Evolutionary conservation across 495 filamentous ascomycete species (phyloP).

Genomic region (Penicillium subrubescens): DNA sequence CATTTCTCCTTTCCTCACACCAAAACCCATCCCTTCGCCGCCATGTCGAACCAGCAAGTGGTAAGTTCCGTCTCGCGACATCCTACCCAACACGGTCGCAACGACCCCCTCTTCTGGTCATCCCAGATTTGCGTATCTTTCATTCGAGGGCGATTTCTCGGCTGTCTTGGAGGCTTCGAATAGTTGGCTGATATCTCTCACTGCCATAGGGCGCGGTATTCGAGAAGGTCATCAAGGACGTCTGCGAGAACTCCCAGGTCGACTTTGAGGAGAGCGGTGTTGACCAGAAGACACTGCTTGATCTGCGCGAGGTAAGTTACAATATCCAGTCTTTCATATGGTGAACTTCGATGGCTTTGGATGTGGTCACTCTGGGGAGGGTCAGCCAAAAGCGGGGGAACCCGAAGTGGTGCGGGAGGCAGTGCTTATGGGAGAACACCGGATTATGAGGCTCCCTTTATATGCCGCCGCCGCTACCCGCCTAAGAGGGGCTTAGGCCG

Average conservation of each 20-base stretch:
- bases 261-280: slow-evolving; percentile 98
- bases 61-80: slow-evolving; percentile 51
- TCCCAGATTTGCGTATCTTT: background rate
- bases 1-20: background rate
- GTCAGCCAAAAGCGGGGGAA: slow-evolving; percentile 38
- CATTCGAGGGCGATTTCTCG: background rate
- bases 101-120: background rate
- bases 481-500: slow-evolving; percentile 29
- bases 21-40: slow-evolving; percentile 9
- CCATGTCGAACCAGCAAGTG: slow-evolving; percentile 67
- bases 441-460: slow-evolving; percentile 48
- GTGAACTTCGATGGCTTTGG: slow-evolving; percentile 21
- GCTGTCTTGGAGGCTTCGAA: background rate
- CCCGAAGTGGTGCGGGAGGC: slow-evolving; percentile 41
- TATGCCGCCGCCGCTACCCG: slow-evolving; percentile 42
- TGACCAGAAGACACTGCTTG: slow-evolving; percentile 78
- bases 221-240: slow-evolving; percentile 86
- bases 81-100: slow-evolving; percentile 18
- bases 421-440: slow-evolving; percentile 43
- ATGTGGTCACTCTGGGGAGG: slow-evolving; percentile 14
- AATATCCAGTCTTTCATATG: slow-evolving; percentile 6
- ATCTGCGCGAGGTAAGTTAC: slow-evolving; percentile 77
- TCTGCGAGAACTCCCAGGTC: slow-evolving; percentile 81
- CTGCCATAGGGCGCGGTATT: slow-evolving; percentile 74
- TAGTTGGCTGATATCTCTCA: slow-evolving; percentile 37